Evolutionary conservation across 805 yeast species (phyloP).

Genomic region (Yarrowia sp.): DNA sequence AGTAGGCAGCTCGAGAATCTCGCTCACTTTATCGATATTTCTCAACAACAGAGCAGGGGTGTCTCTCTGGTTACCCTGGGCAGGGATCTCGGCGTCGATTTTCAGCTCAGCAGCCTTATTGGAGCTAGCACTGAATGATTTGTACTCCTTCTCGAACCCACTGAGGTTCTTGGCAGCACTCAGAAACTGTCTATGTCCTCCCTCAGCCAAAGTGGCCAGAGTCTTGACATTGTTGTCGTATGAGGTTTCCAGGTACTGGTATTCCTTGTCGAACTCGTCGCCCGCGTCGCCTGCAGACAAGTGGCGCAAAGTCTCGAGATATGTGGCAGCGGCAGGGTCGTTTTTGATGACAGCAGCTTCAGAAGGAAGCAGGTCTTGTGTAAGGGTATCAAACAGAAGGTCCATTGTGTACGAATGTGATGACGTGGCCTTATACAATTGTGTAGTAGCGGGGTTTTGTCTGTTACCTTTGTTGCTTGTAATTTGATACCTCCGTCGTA

Average conservation of each 20-base stretch:
- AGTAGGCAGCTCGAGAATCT: slow-evolving; percentile 83
- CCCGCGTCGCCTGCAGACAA: slow-evolving; percentile 25
- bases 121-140: not conserved
- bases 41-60: slow-evolving; percentile 42
- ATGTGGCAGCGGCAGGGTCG: slow-evolving; percentile 9
- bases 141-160: slow-evolving; percentile 18
- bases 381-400: slow-evolving; percentile 19
- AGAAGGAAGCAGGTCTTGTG: slow-evolving; percentile 20
- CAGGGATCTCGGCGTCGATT: slow-evolving; percentile 12
- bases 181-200: slow-evolving; percentile 35
- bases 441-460: not conserved
- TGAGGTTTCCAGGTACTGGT: slow-evolving; percentile 17
- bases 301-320: slow-evolving; percentile 24
- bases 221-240: slow-evolving; percentile 35
- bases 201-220: slow-evolving; percentile 33
- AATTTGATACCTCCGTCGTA: no score
- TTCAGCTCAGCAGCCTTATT: slow-evolving; percentile 22
- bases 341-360: slow-evolving; percentile 24
- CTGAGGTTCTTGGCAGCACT: slow-evolving; percentile 32
- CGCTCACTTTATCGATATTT: slow-evolving; percentile 75
- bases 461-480: no score
- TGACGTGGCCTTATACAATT: not conserved
- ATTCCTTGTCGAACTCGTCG: slow-evolving; percentile 29
- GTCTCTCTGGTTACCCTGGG: slow-evolving; percentile 3
- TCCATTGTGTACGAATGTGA: slow-evolving; percentile 8